A percentile compares a stretch with the other conserved stretches of the same genome.
Evolutionary conservation across 2,329 filamentous ascomycete genomes (phyloP).

Genomic region (Teratosphaeriaceae sp.): DNA sequence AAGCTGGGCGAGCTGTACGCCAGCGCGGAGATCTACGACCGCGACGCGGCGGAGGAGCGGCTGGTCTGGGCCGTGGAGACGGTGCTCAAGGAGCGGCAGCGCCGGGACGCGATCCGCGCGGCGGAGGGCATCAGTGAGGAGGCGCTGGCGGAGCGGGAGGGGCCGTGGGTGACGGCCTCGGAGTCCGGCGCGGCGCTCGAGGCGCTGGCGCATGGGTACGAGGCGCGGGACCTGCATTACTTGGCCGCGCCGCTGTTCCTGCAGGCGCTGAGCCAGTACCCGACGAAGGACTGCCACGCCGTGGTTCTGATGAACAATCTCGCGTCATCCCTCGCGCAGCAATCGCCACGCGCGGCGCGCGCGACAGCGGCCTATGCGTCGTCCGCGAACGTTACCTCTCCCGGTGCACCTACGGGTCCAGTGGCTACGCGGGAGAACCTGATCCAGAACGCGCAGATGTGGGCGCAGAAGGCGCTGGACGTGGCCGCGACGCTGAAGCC

Average conservation of each 20-base stretch:
- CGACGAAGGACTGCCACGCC: slow-evolving; percentile 62
- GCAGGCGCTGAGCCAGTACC: slow-evolving; percentile 68
- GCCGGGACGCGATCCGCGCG: slow-evolving; percentile 44
- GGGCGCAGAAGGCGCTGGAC: slow-evolving; percentile 70
- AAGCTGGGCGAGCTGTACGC: slow-evolving; percentile 83
- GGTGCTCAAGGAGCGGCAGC: slow-evolving; percentile 64
- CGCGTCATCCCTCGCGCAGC: slow-evolving; percentile 65
- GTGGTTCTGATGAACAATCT: slow-evolving; percentile 84
- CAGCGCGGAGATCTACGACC: slow-evolving; percentile 66
- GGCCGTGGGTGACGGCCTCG: slow-evolving; percentile 62
- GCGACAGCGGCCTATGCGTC: slow-evolving; percentile 25
- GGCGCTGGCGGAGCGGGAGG: slow-evolving; percentile 52
- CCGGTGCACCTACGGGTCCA: slow-evolving; percentile 35
- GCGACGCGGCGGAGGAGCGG: slow-evolving; percentile 65
- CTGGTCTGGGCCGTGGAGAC: slow-evolving; percentile 79
- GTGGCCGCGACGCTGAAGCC: slow-evolving; percentile 60
- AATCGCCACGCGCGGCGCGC: slow-evolving; percentile 35
- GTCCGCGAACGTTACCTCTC: slow-evolving; percentile 28
- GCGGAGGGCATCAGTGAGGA: slow-evolving; percentile 11
- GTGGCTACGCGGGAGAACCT: slow-evolving; percentile 49
- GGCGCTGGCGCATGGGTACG: slow-evolving; percentile 72
- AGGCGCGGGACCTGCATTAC: slow-evolving; percentile 65
- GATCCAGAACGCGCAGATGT: slow-evolving; percentile 64
- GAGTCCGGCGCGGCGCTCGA: slow-evolving; percentile 71
- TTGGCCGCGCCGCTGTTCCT: slow-evolving; percentile 81